Base-by-base conservation (phyloP, 768 basidiomycete species). In the Gloeostereum incarnatum region DNA sequence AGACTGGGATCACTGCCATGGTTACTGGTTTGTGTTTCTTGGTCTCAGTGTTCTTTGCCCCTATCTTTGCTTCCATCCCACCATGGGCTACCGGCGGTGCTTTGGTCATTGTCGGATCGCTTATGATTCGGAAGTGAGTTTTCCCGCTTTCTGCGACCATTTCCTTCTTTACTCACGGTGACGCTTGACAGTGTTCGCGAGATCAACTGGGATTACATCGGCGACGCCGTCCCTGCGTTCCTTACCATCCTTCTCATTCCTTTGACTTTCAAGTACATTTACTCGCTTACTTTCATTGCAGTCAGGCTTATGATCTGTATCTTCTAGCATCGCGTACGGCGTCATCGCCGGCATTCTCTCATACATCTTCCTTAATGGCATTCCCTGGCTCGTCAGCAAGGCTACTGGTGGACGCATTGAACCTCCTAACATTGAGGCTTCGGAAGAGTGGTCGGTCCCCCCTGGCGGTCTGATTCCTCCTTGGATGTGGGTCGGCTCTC, bases 121-220 rank as follows among this genome's bases (percentile, higher is more conserved):
- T 89, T 49, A 91, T 91, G 88, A 84, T 87, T 57, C 73, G 82
- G 52, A 89, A 87, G 76, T 78, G 44, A 16, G 71, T 61, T n/a
- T 9, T 42, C 16, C n/a, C 9, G 6, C 7, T 40, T 13, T 34
- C 0, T 17, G 38, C 16, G 17, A 17, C 17, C 8, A 24, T 41
- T 35, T 14, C 31, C 6, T 21, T 18, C 31, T 33, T 10, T 25
- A 16, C 16, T 6, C 22, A 36, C 26, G 36, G 9, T 44, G 24
- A n/a, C 24, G 24, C 1, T 13, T 7, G 38, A 2, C 34, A 81
- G 78, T 48, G 83, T 86, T 16, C 69, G 76, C 22, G 87, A 87
- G 32, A 81, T 92, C 57, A 92, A 92, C 58, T 92, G 88, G 88
- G 69, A 81, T 50, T 92, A 89, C 53, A 69, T 85, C 16, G 88